These are phyloP conservation scores for Agastache rugosa DNA, from an alignment of 257 asterid species.

Conservation along the genomic window DNA sequence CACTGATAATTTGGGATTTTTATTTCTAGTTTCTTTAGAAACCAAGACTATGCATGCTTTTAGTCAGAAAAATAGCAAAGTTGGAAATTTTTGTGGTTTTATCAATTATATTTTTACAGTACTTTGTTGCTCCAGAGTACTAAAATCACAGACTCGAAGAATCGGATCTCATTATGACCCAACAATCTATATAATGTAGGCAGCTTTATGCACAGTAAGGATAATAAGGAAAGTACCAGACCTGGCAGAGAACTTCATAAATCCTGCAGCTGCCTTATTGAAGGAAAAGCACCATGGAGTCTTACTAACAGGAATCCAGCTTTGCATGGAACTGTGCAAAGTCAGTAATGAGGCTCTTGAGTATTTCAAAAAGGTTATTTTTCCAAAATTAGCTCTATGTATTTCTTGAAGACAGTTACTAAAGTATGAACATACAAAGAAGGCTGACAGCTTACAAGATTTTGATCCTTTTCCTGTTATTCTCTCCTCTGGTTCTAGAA, in stretches of 20 bases:
- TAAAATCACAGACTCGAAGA: slow-evolving; percentile 25
- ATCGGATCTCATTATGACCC: slow-evolving; percentile 22
- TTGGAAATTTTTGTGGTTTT: background rate
- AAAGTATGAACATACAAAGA: slow-evolving; percentile 19
- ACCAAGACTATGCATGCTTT: background rate
- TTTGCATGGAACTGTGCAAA: slow-evolving; percentile 77
- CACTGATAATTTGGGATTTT: slow-evolving; percentile 8
- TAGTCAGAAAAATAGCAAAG: slow-evolving; percentile 2
- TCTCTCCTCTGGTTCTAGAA: slow-evolving; percentile 55
- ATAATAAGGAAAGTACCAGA: slow-evolving; percentile 97
- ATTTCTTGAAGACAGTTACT: slow-evolving; percentile 23
- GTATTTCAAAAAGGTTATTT: slow-evolving; percentile 73
- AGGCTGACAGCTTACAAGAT: slow-evolving; percentile 24
- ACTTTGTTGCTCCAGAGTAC: slow-evolving; percentile 18
- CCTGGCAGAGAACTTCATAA: slow-evolving; percentile 88
- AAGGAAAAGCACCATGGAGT: slow-evolving; percentile 99
- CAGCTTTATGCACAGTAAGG: slow-evolving; percentile 94
- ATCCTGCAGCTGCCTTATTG: slow-evolving; percentile 76
- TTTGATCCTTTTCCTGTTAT: slow-evolving; percentile 20
- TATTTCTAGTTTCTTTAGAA: slow-evolving; percentile 1
- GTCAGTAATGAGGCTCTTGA: slow-evolving; percentile 83
- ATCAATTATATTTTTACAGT: slow-evolving; percentile 15
- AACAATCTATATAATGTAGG: slow-evolving; percentile 54
- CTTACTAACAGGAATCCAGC: slow-evolving; percentile 90
- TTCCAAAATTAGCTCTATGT: slow-evolving; percentile 13